A percentile compares a stretch with the other conserved stretches of the same genome.
These are phyloP conservation scores for Mariannaea sp. DNA, from an alignment of 2,329 filamentous ascomycete genomes.

Conservation along the genomic window DNA sequence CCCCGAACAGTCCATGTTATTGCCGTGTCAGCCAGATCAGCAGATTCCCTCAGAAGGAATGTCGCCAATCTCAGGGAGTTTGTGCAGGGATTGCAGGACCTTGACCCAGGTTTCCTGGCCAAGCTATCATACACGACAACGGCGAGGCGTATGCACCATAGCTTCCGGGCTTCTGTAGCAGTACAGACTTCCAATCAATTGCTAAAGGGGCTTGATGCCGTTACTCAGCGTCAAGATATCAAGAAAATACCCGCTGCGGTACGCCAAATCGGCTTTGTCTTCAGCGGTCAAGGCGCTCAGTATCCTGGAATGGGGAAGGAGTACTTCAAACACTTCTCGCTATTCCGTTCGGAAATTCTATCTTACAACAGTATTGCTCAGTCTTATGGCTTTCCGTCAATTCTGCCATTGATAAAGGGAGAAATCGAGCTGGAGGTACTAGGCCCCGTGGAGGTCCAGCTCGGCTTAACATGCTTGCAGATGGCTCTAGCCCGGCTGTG, in stretches of 20 bases:
- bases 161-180: conserved; percentile 2
- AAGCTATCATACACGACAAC: conserved; percentile 55
- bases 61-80: conserved; percentile 46
- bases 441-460: conserved; percentile 35
- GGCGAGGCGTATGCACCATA: conserved; percentile 31
- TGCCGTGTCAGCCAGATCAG: conserved; percentile 14
- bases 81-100: conserved; percentile 45
- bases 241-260: neutral
- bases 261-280: conserved; percentile 41
- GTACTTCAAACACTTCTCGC: conserved; percentile 38
- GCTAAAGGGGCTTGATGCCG: too few species aligned
- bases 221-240: neutral
- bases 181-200: too few species aligned
- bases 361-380: too few species aligned
- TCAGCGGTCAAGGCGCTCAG: conserved; percentile 51
- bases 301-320: conserved; percentile 38
- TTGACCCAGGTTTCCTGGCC: conserved; percentile 44
- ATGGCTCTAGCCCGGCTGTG: conserved; percentile 49
- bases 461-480: conserved; percentile 44
- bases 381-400: conserved; percentile 44
- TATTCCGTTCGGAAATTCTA: conserved; percentile 40
- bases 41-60: conserved; percentile 32
- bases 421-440: conserved; percentile 37
- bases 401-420: conserved; percentile 50
- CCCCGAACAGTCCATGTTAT: neutral